Evolutionary conservation across 768 basidiomycete species (phyloP), one percentile per base, ranked within the genome.

Genomic region (Xerocomellus chrysenteron): DNA sequence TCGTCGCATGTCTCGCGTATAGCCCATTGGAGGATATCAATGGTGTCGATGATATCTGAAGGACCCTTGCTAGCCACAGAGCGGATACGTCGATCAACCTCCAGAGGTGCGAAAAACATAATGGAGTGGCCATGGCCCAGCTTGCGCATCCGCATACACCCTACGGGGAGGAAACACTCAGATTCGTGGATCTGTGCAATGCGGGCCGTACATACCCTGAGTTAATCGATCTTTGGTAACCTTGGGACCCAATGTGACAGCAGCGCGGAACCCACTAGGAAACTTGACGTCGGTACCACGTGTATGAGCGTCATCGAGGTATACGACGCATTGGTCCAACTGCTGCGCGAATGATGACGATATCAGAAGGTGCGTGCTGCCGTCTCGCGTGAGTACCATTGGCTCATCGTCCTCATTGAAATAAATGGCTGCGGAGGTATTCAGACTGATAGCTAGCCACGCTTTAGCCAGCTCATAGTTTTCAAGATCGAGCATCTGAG

Each of bases 121-220:
- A 81, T 61, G 2, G 80, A 77, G 50, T 82, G 80, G 0, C 76
- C 77, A 11, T 67, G 62, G 13, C 81, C 81, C 1, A 82, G 71
- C 59, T 75, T 71, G 3, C 81, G 73, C 80, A 82, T 80, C 13
- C 80, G 71, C 80, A 82, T 82, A 52, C 80, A 82, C 5, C 80
- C 80, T 81, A 21, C 24, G 3, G 19, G 10, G 5, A 3, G 47
- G 2, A 13, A 10, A 24, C 7, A 48, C 3, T 41, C 4, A 30
- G 16, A 43, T 37, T 41, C 13, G 0, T 14, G 44, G 9, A n/a
- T n/a, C 0, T 7, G 7, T 14, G 9, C 3, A 5, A 3, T 9
- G n/a, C 4, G 39, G 3, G 8, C 2, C 12, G 5, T 12, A 44
- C 68, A 28, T 49, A 74, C 75, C 75, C 61, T 76, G 75, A 2